Base-by-base conservation (phyloP, 805 yeast genomes). In the Hanseniaspora occidentalis region DNA sequence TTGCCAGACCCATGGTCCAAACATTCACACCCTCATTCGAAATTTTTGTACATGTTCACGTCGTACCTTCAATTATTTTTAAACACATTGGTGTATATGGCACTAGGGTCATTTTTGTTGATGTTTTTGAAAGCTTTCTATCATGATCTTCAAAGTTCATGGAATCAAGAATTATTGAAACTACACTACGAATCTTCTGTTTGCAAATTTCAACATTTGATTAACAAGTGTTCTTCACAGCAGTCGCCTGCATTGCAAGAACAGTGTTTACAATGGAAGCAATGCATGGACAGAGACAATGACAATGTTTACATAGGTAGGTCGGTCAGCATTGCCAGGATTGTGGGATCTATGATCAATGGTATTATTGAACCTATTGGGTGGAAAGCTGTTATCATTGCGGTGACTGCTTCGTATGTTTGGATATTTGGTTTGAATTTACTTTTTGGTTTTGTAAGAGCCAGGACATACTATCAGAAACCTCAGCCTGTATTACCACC, bases 331-430 rank as follows among this genome's bases (percentile, higher is more conserved):
- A 70, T 76, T 44, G 83, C 84, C 1, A 75, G 73, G 41, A 70
- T 79, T 0, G 48, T 81, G 2, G 88, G 86, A 0, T 58, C 72
- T 37, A 61, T 80, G 13, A 48, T 79, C 9, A 77, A 79, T 49
- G 71, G 79, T 0, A 63, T 81, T 41, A 64, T 80, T 16, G 84
- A 80, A 47, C 86, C 85, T 0, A 66, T 82, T 35, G 78, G 84
- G 3, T 58, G 69, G 45, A 77, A 79, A 52, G 73, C 80, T 16
- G 62, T 77, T 35, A 25, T 66, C 3, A 66, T 76, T 3, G 50
- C 72, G 10, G 47, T 65, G 3, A 47, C 66, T 8, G 59, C 57
- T 1, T 44, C 68, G 9, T 49, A 66, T 1, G 60, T 67, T n/a
- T 60, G 73, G 61, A 52, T 71, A 16, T 80, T 78, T 52, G 64